These are phyloP conservation scores for Backusella sp. DNA, from an alignment of 192 early-diverging fungal genomes.

Conservation along the genomic window DNA sequence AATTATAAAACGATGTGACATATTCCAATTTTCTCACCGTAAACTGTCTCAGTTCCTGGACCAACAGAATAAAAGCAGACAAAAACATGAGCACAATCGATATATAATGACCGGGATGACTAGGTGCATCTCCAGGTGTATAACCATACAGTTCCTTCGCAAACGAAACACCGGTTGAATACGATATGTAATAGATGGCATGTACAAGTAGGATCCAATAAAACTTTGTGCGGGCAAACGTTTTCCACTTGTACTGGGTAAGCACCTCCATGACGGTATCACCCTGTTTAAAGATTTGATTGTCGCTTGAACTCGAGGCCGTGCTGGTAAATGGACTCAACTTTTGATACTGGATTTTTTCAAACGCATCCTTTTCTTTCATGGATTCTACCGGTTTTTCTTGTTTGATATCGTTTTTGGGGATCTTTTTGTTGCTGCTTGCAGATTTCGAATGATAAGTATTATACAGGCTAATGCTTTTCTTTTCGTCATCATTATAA, in stretches of 20 bases:
- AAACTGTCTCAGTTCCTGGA: constrained; percentile 8
- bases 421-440: background rate
- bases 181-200: background rate
- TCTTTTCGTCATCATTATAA: background rate
- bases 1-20: constrained; percentile 11
- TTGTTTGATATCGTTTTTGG: background rate
- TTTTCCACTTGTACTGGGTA: constrained; percentile 15
- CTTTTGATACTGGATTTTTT: background rate
- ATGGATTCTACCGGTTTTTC: background rate
- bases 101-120: background rate
- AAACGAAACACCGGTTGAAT: constrained; percentile 2
- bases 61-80: background rate
- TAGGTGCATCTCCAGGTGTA: background rate
- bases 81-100: constrained; percentile 3
- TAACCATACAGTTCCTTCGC: background rate
- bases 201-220: constrained; percentile 1
- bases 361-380: background rate
- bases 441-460: background rate
- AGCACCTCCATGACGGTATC: constrained; percentile 15
- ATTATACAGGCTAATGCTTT: background rate
- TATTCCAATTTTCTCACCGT: background rate
- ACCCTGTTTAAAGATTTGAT: constrained; percentile 10
- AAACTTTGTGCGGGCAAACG: background rate
- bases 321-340: background rate
- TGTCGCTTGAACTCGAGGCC: background rate